Conservation (phyloP, 345 rosid species). For the Syzygium jambos region DNA sequence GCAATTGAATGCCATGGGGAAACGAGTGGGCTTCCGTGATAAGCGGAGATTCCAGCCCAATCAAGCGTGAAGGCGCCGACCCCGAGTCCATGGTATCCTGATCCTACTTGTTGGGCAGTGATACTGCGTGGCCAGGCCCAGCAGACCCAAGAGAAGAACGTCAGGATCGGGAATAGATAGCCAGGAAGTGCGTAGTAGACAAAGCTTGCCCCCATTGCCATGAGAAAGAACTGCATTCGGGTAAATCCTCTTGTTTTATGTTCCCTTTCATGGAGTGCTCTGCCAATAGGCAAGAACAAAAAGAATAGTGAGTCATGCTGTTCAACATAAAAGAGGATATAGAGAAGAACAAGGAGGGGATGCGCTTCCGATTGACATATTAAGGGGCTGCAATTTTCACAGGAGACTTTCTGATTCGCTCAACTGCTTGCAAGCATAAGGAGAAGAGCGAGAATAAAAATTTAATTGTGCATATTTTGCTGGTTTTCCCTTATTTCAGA, state of each 20-base stretch:
- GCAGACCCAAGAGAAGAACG: conserved; percentile 93
- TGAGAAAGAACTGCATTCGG: conserved; percentile 75
- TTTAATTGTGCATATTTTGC: not conserved
- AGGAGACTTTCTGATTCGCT: not conserved
- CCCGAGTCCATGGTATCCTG: conserved; percentile 88
- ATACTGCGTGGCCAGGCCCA: conserved; percentile 75
- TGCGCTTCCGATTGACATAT: not conserved
- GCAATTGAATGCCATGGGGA: conserved; percentile 80
- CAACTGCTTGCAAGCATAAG: not conserved
- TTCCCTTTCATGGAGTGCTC: conserved; percentile 93
- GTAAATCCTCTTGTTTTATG: conserved; percentile 43
- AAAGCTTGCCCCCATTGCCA: conserved; percentile 56
- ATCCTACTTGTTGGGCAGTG: conserved; percentile 95
- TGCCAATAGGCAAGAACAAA: conserved; percentile 11
- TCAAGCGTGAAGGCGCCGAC: conserved; percentile 87
- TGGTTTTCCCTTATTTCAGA: not conserved
- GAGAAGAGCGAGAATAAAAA: not conserved
- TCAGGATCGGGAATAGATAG: conserved; percentile 69
- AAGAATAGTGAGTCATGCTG: not conserved
- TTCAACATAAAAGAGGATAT: not conserved
- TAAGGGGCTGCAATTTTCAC: not conserved
- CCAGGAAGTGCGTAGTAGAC: conserved; percentile 73
- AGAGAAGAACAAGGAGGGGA: not conserved
- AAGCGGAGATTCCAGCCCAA: conserved; percentile 95
- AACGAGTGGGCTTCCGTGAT: conserved; percentile 84